Base-by-base conservation (phyloP, 371 early-diverging fungal genomes). In the Mortierella sp. region DNA sequence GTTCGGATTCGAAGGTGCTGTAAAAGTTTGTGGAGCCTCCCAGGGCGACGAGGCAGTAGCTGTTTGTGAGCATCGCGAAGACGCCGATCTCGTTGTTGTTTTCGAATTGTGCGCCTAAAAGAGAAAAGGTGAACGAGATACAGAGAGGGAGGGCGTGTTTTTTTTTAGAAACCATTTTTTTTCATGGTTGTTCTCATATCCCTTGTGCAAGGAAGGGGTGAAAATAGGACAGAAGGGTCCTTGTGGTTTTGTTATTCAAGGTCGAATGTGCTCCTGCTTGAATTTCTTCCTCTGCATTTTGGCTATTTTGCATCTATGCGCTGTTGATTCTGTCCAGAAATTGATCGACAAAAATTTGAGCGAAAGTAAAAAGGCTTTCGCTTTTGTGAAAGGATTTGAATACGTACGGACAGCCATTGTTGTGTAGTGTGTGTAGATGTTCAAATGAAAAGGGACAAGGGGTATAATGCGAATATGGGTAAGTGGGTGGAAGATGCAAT, bases 51-150 rank as follows among this genome's bases (percentile, higher is more conserved):
- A 99, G 91, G 86, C 98, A 97, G 90, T 99, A 99, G 41, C 96
- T 94, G 90, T 99, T 99, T 80, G 99, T 99, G 68, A 99, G 93
- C 80, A 94, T 92, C 75, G 98, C 91, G 83, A 99, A 99, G 55
- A 99, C 98, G 69, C 99, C 99, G 83, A 99, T 95, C 83, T 99
- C 99, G 88, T 96, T 96, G 89, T 92, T 96, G 90, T 98, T 98
- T 92, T 99, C 99, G 88, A 99, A 99, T 92, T 97, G 97, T 37
- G 95, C 94, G 83, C 94, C 92, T 93, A 71, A 44, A 67, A 48
- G 19, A 29, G 34, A 55, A 34, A 34, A 14, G 58, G 44, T 5
- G 19, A 58, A n/a, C 8, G 34, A 47, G 11, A 2, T 11, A 43
- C 3, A 53, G 0, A n/a, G 24, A 19, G 34, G 26, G 9, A 50